These are phyloP conservation scores for Lyophyllum shimeji DNA, from an alignment of 768 basidiomycete genomes.

Conservation along the genomic window DNA sequence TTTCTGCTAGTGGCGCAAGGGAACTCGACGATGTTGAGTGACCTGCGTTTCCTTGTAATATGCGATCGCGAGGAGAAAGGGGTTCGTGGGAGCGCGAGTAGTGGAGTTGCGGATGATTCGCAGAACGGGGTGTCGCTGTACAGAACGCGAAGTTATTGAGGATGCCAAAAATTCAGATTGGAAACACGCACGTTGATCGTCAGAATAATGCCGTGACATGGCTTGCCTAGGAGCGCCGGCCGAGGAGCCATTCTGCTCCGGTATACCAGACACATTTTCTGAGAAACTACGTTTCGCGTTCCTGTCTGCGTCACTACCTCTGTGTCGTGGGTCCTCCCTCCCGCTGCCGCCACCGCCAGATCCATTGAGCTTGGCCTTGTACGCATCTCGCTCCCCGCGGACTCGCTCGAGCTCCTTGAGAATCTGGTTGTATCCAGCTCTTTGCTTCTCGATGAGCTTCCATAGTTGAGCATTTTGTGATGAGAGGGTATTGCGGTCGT, in stretches of 20 bases:
- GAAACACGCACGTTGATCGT: constrained; percentile 36
- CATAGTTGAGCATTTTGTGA: constrained; percentile 89
- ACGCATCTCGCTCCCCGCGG: constrained; percentile 74
- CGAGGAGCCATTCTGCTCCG: constrained; percentile 9
- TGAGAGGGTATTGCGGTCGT: constrained; percentile 78
- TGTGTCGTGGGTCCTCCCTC: constrained; percentile 29
- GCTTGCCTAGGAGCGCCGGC: constrained; percentile 15
- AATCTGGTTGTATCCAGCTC: constrained; percentile 75
- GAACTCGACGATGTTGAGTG: constrained; percentile 14
- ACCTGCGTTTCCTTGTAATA: constrained; percentile 22
- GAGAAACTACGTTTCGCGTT: constrained; percentile 27
- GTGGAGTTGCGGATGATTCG: constrained; percentile 31
- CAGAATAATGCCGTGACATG: constrained; percentile 33
- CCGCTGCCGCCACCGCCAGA: constrained; percentile 23
- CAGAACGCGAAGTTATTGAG: constrained; percentile 6
- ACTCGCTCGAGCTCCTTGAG: constrained; percentile 86
- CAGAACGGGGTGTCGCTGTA: constrained; percentile 29
- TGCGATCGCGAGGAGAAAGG: constrained; percentile 25
- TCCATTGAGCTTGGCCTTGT: constrained; percentile 46
- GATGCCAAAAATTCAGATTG: constrained; percentile 6
- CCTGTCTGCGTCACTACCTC: constrained; percentile 19
- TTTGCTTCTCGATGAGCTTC: constrained; percentile 94
- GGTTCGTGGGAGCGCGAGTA: constrained; percentile 44
- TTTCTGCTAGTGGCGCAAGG: constrained; percentile 18
- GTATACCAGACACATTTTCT: constrained; percentile 21